Percentiles rank a stretch among this genome's conserved stretches.
Conservation (phyloP, 305 asterid species). For the Lippia alba region DNA sequence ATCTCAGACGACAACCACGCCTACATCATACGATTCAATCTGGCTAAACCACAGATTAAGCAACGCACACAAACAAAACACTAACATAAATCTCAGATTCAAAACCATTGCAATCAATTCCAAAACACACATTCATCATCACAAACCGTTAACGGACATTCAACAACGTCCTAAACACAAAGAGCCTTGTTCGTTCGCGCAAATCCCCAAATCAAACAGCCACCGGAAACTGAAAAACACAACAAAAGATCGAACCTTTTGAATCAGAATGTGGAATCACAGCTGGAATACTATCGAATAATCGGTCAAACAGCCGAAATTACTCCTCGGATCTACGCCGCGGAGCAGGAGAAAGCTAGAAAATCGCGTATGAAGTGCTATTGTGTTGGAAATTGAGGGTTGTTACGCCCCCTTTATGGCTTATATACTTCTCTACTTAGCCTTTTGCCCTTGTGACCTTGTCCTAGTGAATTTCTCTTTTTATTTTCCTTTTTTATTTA, state of each 20-base stretch:
- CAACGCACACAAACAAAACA: not conserved
- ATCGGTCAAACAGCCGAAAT: conserved; percentile 23
- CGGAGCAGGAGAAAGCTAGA: conserved; percentile 32
- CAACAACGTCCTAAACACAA: not conserved
- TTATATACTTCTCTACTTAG: not conserved
- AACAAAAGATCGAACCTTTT: conserved; percentile 33
- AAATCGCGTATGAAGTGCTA: not conserved
- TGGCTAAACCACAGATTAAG: not conserved
- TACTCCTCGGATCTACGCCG: conserved; percentile 51
- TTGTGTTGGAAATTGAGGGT: conserved; percentile 6
- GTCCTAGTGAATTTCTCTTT: conserved; percentile 16
- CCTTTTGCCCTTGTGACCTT: conserved; percentile 10
- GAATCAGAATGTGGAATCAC: conserved; percentile 24
- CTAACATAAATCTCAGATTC: not conserved
- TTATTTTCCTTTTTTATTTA: not conserved
- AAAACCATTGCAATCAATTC: not conserved
- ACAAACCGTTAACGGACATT: not conserved
- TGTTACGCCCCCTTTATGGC: not conserved
- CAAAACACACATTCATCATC: not conserved
- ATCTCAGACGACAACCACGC: conserved; percentile 1
- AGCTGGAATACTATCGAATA: not conserved
- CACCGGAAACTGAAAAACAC: not conserved
- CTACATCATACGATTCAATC: too few species aligned
- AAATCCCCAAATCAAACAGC: not conserved
- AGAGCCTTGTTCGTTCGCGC: not conserved